Evolutionary conservation across 306 rosid species (phyloP), one percentile per base, ranked within the genome.

Genomic region (Citrullus amarus): DNA sequence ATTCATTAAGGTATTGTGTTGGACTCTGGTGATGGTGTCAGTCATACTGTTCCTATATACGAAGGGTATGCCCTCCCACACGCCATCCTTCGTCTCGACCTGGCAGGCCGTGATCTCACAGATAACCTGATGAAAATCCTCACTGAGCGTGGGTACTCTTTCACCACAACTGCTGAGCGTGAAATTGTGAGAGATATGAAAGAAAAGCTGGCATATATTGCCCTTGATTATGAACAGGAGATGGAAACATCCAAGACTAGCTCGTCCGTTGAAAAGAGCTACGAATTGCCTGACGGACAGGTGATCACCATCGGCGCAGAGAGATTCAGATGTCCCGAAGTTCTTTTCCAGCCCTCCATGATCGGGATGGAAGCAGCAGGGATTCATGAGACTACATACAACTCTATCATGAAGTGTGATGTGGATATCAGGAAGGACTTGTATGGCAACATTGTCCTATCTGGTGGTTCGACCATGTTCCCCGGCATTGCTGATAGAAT

Each of bases 1-100:
- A 32, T 62, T 79, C 13, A n/a, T 85, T 58, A 79, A 95, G 98
- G 98, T 86, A 95, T 95, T 86, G 98, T 95, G 86, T 61, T 95
- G 72, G 98, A 95, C 84, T 92, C 98, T 78, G 98, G 98, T 86
- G 98, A 95, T 84, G 98, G 98, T 88, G 98, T 95, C 83, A 95
- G 98, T 80, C 98, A 95, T 81, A 95, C 98, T 17, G 98, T 95
- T 67, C 98, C 98, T 53, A 95, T 95, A 72, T 95, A 95, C 0
- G 98, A 95, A 89, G 98, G 98, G 48, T 95, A 92, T 84, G 98
- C 98, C 54, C 97, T 95, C 43, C 98, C 98, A 63, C 98, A 95
- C 71, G 98, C 98, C 84, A 95, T 95, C 89, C 98, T 95, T 83
- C 97, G 98, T 85, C 98, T 95, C 65, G 97, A 95, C 80, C 84